A percentile compares a stretch with the other conserved stretches of the same genome.
Evolutionary conservation across 169 alveolate species (phyloP).

Genomic region (Eimeria brunetti): DNA sequence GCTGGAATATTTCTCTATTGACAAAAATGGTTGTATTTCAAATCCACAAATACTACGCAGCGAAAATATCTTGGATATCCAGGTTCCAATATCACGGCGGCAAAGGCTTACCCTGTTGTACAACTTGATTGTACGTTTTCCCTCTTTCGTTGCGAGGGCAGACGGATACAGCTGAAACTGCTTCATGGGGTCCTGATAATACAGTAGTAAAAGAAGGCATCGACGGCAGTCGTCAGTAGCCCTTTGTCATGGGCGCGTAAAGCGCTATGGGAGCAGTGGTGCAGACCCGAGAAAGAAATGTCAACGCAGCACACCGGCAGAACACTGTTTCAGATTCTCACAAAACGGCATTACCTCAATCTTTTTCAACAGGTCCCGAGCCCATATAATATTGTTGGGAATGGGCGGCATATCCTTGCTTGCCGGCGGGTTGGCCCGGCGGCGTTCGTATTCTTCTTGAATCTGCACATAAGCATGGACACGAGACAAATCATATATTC

Average conservation of each 20-base stretch:
- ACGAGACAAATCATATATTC: background rate
- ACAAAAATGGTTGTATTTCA: background rate
- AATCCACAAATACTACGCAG: background rate
- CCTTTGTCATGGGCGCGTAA: background rate
- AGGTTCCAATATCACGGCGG: background rate
- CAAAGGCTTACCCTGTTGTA: slow-evolving; percentile 90
- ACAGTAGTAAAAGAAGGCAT: background rate
- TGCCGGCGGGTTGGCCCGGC: slow-evolving; percentile 93
- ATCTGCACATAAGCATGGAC: slow-evolving; percentile 78
- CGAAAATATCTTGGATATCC: background rate
- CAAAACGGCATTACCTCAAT: slow-evolving; percentile 83
- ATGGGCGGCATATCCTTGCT: slow-evolving; percentile 96
- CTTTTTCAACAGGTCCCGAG: slow-evolving; percentile 94
- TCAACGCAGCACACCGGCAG: background rate
- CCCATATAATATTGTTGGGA: slow-evolving; percentile 97
- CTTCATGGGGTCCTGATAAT: slow-evolving; percentile 91
- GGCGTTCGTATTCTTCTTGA: slow-evolving; percentile 92
- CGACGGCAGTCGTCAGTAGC: background rate
- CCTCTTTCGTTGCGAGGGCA: slow-evolving; percentile 87
- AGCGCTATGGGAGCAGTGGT: background rate
- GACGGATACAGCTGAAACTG: slow-evolving; percentile 90
- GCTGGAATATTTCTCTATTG: background rate
- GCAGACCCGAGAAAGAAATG: background rate
- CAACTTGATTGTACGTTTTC: slow-evolving; percentile 88
- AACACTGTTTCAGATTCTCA: background rate